Conservation (phyloP, 768 basidiomycete genomes). For the Amanita exitialis region DNA sequence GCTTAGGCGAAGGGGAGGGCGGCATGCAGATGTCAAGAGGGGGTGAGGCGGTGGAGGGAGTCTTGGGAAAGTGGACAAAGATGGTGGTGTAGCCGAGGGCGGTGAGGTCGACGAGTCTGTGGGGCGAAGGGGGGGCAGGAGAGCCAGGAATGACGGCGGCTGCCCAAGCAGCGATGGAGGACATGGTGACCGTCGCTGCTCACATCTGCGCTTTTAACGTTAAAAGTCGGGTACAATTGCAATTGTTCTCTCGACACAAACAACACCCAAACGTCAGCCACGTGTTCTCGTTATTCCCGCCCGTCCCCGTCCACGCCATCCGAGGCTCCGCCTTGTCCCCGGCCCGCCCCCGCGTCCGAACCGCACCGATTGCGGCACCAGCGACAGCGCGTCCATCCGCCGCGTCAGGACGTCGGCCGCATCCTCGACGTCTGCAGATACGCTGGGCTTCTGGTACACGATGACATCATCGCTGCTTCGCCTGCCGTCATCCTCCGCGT, state of each 20-base stretch:
- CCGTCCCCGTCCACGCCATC: conserved; percentile 5
- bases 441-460: conserved; percentile 15
- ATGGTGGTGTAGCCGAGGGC: conserved; percentile 56
- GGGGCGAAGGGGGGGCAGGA: conserved; percentile 33
- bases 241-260: conserved; percentile 7
- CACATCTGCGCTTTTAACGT: background rate
- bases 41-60: conserved; percentile 33
- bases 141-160: conserved; percentile 61
- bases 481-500: conserved; percentile 6
- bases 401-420: conserved; percentile 39
- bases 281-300: conserved; percentile 4
- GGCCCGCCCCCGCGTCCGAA: conserved; percentile 65
- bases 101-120: conserved; percentile 41
- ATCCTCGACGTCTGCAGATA: conserved; percentile 12
- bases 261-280: conserved; percentile 8
- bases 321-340: conserved; percentile 15
- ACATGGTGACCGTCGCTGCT: conserved; percentile 16
- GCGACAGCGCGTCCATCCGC: conserved; percentile 34
- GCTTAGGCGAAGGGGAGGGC: conserved; percentile 11
- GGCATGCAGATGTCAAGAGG: conserved; percentile 13
- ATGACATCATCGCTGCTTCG: conserved; percentile 15
- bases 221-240: background rate
- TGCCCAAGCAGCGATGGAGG: conserved; percentile 48
- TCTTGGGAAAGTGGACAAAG: conserved; percentile 48
- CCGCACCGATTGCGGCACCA: conserved; percentile 59